These are phyloP conservation scores for Mycena maculata DNA, from an alignment of 768 basidiomycete genomes.

Conservation along the genomic window DNA sequence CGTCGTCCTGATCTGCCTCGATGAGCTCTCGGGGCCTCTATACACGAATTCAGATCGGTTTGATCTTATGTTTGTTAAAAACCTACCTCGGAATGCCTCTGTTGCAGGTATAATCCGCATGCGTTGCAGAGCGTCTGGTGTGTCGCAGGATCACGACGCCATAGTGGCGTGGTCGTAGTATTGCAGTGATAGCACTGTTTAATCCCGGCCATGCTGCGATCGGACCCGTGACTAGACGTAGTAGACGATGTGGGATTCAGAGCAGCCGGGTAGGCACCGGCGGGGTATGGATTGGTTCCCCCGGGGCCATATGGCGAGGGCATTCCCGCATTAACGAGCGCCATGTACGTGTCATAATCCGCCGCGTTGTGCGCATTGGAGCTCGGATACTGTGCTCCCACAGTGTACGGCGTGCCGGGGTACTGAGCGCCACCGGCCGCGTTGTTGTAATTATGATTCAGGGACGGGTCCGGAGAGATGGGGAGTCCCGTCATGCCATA, in stretches of 20 bases:
- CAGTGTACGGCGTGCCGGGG: background rate
- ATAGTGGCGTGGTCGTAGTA: background rate
- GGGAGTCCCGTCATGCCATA: slow-evolving; percentile 14
- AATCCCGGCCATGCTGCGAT: background rate
- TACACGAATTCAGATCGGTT: too few relatives aligned
- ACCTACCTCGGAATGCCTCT: too few relatives aligned
- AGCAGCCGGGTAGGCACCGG: background rate
- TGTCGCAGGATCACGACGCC: background rate
- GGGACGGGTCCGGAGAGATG: background rate
- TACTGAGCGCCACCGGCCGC: background rate
- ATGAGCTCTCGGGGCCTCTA: slow-evolving; percentile 3
- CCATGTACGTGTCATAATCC: background rate
- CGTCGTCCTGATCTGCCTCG: background rate
- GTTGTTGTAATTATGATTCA: background rate
- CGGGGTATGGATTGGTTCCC: background rate
- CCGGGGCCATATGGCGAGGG: too few relatives aligned
- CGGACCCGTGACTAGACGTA: background rate
- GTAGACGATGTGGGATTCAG: background rate
- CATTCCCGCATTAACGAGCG: too few relatives aligned
- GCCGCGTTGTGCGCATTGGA: background rate
- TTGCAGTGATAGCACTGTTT: slow-evolving; percentile 4
- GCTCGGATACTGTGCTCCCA: too few relatives aligned
- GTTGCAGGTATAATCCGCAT: background rate
- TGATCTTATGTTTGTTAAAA: too few relatives aligned
- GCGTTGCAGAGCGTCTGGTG: slow-evolving; percentile 1